Conservation (phyloP, 768 basidiomycete genomes). For the Kwoniella shandongensis region DNA sequence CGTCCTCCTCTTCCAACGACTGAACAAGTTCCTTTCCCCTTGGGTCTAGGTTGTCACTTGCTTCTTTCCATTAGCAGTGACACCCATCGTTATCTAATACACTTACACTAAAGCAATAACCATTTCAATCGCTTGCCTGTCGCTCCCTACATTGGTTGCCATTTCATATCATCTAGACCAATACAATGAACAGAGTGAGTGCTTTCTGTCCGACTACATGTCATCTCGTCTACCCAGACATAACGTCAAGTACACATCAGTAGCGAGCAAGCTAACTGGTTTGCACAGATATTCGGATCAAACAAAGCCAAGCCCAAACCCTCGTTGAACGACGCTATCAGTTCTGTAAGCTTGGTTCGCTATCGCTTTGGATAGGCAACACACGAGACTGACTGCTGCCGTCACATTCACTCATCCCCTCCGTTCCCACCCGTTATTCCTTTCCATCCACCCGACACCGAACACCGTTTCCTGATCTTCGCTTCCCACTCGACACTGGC, state of each 20-base stretch:
- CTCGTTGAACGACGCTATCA: constrained; percentile 86
- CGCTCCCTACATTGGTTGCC: no score
- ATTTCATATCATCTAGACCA: no score
- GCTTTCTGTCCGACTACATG: neutral
- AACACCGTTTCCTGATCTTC: no score
- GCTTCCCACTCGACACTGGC: neutral
- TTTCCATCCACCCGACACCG: constrained; percentile 37
- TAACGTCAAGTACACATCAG: no score
- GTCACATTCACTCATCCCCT: neutral
- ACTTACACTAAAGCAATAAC: no score
- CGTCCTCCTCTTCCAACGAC: neutral
- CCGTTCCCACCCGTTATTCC: constrained; percentile 25
- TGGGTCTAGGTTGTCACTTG: neutral
- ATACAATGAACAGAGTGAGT: constrained; percentile 50
- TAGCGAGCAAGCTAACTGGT: constrained; percentile 14
- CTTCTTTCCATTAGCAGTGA: no score
- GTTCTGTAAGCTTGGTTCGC: constrained; percentile 56
- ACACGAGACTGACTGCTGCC: no score
- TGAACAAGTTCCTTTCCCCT: neutral
- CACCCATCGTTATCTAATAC: no score
- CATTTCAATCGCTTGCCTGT: no score
- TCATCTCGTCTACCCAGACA: no score
- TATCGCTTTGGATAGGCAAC: no score
- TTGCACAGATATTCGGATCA: constrained; percentile 51
- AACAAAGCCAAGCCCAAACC: constrained; percentile 72